Percentiles rank a stretch among this genome's conserved stretches.
Conservation (phyloP, 495 filamentous ascomycete species). For the Daldinia concentrica region DNA sequence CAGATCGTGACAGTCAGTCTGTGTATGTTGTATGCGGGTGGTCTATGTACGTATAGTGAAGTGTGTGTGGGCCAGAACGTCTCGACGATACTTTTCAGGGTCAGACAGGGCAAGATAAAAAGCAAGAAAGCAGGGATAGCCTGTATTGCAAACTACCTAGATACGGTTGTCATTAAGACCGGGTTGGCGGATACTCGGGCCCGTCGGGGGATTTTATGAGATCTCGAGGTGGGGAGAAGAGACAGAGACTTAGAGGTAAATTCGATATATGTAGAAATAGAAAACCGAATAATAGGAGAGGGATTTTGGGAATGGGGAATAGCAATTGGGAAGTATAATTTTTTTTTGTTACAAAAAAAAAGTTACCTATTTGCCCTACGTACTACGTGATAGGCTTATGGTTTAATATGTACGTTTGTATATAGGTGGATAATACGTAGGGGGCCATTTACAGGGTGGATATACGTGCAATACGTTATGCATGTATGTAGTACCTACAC, state of each 20-base stretch:
- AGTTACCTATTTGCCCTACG: constrained; percentile 3
- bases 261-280: constrained; percentile 1
- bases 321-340: background rate
- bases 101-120: constrained; percentile 37
- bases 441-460: constrained; percentile 7
- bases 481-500: constrained; percentile 23
- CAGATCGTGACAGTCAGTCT: constrained; percentile 37
- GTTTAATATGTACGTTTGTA: background rate
- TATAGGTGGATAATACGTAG: constrained; percentile 12
- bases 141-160: constrained; percentile 35
- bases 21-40: constrained; percentile 40
- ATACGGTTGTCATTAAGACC: constrained; percentile 36
- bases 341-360: background rate
- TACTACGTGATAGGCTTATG: constrained; percentile 7
- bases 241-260: background rate
- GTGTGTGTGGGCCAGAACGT: constrained; percentile 17
- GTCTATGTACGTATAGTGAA: constrained; percentile 25
- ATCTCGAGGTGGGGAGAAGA: constrained; percentile 13
- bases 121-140: constrained; percentile 38
- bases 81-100: constrained; percentile 29
- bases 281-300: background rate
- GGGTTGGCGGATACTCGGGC: constrained; percentile 40
- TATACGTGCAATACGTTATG: constrained; percentile 8
- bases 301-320: background rate
- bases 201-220: constrained; percentile 36